A percentile compares a stretch with the other conserved stretches of the same genome.
Evolutionary conservation across 2,329 filamentous ascomycete genomes (phyloP).

Genomic region (Colletotrichum musicola): DNA sequence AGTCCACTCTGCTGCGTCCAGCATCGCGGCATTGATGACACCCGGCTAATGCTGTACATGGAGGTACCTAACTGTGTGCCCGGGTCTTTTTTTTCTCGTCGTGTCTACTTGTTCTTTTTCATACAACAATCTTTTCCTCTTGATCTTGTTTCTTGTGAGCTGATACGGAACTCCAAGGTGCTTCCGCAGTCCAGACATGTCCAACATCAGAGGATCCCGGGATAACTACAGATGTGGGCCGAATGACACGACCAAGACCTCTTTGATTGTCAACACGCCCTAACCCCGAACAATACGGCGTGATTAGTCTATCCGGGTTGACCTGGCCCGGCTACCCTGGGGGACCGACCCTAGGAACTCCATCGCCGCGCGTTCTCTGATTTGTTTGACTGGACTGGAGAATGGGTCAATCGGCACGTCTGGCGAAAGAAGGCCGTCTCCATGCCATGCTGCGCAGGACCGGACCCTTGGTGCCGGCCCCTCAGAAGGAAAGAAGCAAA

Average conservation of each 20-base stretch:
- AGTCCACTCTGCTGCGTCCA: constrained; percentile 33
- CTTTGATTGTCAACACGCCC: not conserved
- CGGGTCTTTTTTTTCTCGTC: not conserved
- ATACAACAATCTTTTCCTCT: not conserved
- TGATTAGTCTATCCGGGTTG: constrained; percentile 37
- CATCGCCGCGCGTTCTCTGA: constrained; percentile 20
- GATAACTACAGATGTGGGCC: constrained; percentile 17
- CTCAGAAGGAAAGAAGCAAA: constrained; percentile 24
- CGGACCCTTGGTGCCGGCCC: constrained; percentile 21
- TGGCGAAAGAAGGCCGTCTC: constrained; percentile 29
- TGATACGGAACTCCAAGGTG: no score
- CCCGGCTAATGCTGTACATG: constrained; percentile 11
- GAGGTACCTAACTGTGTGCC: not conserved
- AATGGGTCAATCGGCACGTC: constrained; percentile 37
- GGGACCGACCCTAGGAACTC: constrained; percentile 20
- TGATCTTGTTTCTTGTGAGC: no score
- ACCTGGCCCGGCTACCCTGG: constrained; percentile 27
- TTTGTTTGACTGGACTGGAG: constrained; percentile 20
- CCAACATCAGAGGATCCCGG: constrained; percentile 5
- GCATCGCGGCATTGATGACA: constrained; percentile 33
- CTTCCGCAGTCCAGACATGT: not conserved
- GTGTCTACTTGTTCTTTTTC: not conserved
- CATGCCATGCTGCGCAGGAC: constrained; percentile 23
- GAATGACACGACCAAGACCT: constrained; percentile 19
- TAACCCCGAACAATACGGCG: constrained; percentile 29